These are phyloP conservation scores for Rhododendron mucronatum DNA, from an alignment of 148 eudicot genomes.

Conservation along the genomic window DNA sequence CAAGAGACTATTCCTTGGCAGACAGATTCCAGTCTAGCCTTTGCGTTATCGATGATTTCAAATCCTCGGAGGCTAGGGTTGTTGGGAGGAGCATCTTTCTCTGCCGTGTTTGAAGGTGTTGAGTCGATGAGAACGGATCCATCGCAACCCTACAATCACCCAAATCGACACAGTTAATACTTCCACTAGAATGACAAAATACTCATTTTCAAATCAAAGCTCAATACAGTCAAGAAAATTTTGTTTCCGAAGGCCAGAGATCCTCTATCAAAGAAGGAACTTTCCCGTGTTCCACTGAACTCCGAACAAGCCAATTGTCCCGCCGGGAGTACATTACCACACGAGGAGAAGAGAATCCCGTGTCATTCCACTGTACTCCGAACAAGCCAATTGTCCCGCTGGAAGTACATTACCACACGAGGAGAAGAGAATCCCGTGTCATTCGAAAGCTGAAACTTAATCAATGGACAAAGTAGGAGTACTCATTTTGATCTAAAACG, in stretches of 20 bases:
- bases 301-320: no score
- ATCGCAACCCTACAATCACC: conserved; percentile 66
- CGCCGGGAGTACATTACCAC: no score
- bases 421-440: neutral
- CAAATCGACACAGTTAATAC: neutral
- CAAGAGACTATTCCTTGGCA: conserved; percentile 73
- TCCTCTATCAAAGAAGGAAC: no score
- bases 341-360: neutral
- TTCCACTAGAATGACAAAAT: neutral
- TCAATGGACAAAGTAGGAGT: neutral
- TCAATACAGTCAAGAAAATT: neutral
- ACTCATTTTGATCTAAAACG: neutral
- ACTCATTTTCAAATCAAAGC: neutral
- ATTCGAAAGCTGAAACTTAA: neutral
- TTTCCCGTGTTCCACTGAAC: no score
- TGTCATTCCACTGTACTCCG: neutral
- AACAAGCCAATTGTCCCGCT: no score
- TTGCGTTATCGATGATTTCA: conserved; percentile 74
- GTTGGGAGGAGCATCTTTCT: conserved; percentile 77
- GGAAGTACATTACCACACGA: neutral
- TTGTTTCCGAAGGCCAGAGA: no score
- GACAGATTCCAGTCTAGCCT: conserved; percentile 51
- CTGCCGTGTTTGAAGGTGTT: conserved; percentile 56
- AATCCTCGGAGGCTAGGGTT: conserved; percentile 73
- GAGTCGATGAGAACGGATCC: conserved; percentile 84